Base-by-base conservation (phyloP, 768 basidiomycete species). In the Postia placenta region DNA sequence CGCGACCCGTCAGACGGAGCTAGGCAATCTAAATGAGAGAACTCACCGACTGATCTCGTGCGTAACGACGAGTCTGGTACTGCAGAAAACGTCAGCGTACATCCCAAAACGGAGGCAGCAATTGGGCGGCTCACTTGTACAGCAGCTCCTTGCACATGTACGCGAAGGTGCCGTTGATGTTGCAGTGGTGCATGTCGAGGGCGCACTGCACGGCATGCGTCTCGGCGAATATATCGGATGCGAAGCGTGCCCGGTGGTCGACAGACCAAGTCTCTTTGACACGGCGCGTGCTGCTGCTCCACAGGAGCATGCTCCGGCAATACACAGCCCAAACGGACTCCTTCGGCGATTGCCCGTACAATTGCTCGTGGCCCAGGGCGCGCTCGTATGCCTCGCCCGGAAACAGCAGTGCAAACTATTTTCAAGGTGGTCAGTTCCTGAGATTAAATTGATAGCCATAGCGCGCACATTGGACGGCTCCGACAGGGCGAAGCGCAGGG, bases 381-480 rank as follows among this genome's bases (percentile, higher is more conserved):
- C 30, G 30, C 30, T 33, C 30, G 30, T 33, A 33, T 11, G 77
- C 72, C 65, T 88, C 86, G 15, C 84, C 86, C 5, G 85, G 81
- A 61, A 89, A 88, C 19, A 89, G 66, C n/a, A 88, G 62, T 0
- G 79, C 76, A 61, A 81, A 85, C 86, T 89, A n/a, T n/a, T n/a
- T n/a, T n/a, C 42, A 42, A 20, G 15, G 24, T 9, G 46, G 11
- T 14, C 12, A 11, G 46, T 36, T 22, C 23, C 11, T 36, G 11
- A 23, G 35, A 35, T 15, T 15, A 20, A 39, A 20, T 35, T 30
- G 5, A 39, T 26, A 40, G 2, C 23, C 12, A 45, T 33, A 15
- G 30, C 6, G 42, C 81, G 51, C 56, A 85, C 83, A 60, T 87
- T 85, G 14, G 78, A 69, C 19, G 82, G 80, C 55, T 85, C 76